Base-by-base conservation (phyloP, 2,329 filamentous ascomycete species). In the Exophiala oligosperma region DNA sequence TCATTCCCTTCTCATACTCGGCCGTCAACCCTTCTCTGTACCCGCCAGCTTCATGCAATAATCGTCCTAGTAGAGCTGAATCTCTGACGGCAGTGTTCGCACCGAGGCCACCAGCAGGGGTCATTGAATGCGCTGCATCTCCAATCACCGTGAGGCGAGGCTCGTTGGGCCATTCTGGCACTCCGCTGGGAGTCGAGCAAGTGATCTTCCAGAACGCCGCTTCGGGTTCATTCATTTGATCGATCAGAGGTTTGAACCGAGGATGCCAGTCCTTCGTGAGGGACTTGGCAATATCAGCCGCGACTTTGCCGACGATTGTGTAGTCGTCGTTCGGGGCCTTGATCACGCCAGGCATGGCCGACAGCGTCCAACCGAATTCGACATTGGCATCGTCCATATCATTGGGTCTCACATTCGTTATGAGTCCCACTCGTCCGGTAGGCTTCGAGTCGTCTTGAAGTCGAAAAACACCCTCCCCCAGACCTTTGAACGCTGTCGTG, bases 351-450 rank as follows among this genome's bases (percentile, higher is more conserved):
- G 84, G 84, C 17, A 79, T 71, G 4, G 77, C 84, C 3, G 73
- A 76, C 79, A 88, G 79, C 0, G 85, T 88, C 85, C 85, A 88
- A 1, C 85, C 85, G 59, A 88, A 85, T 23, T 81, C 56, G 1
- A 84, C 55, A 41, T 78, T 68, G 0, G 82, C 80, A 60, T 87
- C 77, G 63, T 87, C 75, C 80, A 82, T 82, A 44, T 87, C 84
- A 4, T 74, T 76, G 0, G 84, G 68, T 1, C 85, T 79, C 0
- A 88, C 82, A 52, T 89, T 88, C 1, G 85, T 88, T 49, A 88
- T 88, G 58, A 83, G 65, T 56, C 79, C 82, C 1, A 84, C 71
- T 5, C 68, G 69, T 0, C 83, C 83, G 1, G 75, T 68, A 0
- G 77, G 70, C 11, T 77, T 74, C 0, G 76, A 72, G 1, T 75